Conservation (phyloP, 2,329 filamentous ascomycete genomes). For the Microsporum audouinii region DNA sequence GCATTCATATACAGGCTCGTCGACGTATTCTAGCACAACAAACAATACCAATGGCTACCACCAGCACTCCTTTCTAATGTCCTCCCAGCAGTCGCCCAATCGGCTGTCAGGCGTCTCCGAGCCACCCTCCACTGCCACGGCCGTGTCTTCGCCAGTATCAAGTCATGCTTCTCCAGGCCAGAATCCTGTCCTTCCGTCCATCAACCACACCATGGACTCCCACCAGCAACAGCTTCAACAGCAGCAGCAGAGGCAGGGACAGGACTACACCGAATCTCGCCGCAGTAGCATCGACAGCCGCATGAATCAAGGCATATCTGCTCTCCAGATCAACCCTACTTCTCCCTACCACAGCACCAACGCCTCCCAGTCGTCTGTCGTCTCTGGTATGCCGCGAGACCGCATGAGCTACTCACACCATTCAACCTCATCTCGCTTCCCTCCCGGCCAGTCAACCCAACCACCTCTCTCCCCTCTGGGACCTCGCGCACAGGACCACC, state of each 20-base stretch:
- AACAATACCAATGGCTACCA: conserved; percentile 34
- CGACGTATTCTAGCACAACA: conserved; percentile 38
- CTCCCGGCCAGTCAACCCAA: conserved; percentile 24
- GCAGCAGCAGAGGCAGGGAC: conserved; percentile 21
- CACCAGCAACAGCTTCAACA: conserved; percentile 21
- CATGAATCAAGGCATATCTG: conserved; percentile 40
- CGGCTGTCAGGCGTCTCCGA: conserved; percentile 30
- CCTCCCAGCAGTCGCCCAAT: conserved; percentile 37
- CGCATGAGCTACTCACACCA: conserved; percentile 23
- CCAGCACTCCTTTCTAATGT: conserved; percentile 33
- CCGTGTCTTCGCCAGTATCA: background rate
- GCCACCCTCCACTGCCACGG: conserved; percentile 14
- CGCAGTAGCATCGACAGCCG: conserved; percentile 41
- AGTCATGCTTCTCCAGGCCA: background rate
- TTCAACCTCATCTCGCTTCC: conserved; percentile 20
- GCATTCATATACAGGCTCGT: conserved; percentile 29
- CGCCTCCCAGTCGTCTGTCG: conserved; percentile 32
- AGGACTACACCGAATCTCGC: conserved; percentile 36
- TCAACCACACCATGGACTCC: conserved; percentile 49
- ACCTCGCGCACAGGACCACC: conserved; percentile 30
- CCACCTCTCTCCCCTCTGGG: conserved; percentile 34
- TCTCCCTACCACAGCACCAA: conserved; percentile 40
- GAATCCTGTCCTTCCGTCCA: conserved; percentile 42
- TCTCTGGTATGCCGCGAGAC: conserved; percentile 19
- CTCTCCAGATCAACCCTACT: conserved; percentile 32